phyloP scores from a whole-genome alignment of 768 basidiomycete species.

The Boletus sp. region DNA sequence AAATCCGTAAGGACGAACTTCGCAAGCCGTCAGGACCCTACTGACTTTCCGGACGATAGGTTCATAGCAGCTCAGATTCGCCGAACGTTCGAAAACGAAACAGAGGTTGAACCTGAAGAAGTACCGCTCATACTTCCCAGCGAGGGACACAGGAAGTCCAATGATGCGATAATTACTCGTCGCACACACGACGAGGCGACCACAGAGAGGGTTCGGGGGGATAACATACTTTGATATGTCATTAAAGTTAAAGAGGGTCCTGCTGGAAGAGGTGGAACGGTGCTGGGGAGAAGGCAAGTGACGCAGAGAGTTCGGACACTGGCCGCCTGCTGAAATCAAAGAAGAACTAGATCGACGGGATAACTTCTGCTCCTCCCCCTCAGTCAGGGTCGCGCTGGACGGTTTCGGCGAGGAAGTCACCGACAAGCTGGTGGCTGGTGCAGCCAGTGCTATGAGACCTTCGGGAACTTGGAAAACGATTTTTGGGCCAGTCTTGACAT shows the following conservation, averaged over 20 bases:
- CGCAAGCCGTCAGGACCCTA: constrained; percentile 82
- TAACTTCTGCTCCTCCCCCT: constrained; percentile 35
- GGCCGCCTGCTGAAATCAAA: constrained; percentile 44
- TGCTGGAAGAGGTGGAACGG: constrained; percentile 47
- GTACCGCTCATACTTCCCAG: constrained; percentile 75
- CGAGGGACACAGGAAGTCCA: constrained; percentile 83
- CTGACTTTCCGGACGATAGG: constrained; percentile 93
- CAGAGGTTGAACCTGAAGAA: constrained; percentile 94
- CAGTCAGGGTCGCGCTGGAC: constrained; percentile 28
- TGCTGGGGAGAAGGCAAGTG: constrained; percentile 43
- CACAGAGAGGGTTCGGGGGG: constrained; percentile 80
- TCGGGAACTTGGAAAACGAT: constrained; percentile 95
- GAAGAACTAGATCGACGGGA: constrained; percentile 55
- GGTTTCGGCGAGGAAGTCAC: constrained; percentile 35
- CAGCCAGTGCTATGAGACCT: constrained; percentile 63
- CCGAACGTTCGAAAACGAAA: constrained; percentile 90
- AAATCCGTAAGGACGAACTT: constrained; percentile 51
- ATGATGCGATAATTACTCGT: constrained; percentile 82
- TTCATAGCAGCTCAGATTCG: constrained; percentile 93
- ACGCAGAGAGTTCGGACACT: constrained; percentile 42
- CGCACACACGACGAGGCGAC: constrained; percentile 83
- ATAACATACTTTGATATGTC: constrained; percentile 94
- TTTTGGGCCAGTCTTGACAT: constrained; percentile 79
- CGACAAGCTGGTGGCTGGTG: constrained; percentile 26
- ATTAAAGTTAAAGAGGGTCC: constrained; percentile 79